Evolutionary conservation across 2,329 filamentous ascomycete genomes (phyloP).

Genomic region (Xylariaceae sp.): DNA sequence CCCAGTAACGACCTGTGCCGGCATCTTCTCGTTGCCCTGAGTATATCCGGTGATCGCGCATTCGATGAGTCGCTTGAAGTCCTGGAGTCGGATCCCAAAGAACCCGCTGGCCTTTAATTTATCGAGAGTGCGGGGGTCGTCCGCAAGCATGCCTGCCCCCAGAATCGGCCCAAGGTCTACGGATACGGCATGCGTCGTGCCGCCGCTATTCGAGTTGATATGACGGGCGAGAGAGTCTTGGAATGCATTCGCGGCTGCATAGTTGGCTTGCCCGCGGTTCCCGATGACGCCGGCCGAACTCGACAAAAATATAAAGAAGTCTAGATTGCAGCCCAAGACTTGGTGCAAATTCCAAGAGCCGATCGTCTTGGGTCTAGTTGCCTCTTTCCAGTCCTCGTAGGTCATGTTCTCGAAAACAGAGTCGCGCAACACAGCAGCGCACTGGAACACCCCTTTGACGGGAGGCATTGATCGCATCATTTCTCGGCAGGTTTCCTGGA

Average conservation of each 20-base stretch:
- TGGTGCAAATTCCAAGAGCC: conserved; percentile 54
- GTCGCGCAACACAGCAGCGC: conserved; percentile 40
- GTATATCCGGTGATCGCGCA: conserved; percentile 48
- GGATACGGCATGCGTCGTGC: conserved; percentile 43
- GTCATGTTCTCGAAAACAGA: conserved; percentile 27
- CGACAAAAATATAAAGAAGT: conserved; percentile 53
- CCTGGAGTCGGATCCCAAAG: conserved; percentile 54
- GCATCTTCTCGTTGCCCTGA: conserved; percentile 36
- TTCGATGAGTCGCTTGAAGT: conserved; percentile 52
- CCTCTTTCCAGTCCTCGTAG: conserved; percentile 44
- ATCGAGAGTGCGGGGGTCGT: conserved; percentile 50
- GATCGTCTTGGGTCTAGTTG: conserved; percentile 51
- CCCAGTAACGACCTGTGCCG: conserved; percentile 54
- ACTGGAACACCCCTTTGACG: conserved; percentile 42
- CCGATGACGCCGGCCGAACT: conserved; percentile 58
- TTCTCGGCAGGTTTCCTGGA: conserved; percentile 31
- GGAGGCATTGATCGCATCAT: conserved; percentile 40
- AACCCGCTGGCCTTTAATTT: conserved; percentile 55
- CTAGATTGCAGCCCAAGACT: conserved; percentile 35
- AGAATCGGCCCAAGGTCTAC: conserved; percentile 56
- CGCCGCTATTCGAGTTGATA: conserved; percentile 29
- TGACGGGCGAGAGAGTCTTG: conserved; percentile 44
- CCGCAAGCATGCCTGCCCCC: conserved; percentile 57
- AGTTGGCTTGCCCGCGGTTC: conserved; percentile 59
- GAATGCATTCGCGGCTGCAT: conserved; percentile 52